A percentile compares a stretch with the other conserved stretches of the same genome.
Conservation (phyloP, 225 moss, liverwort and hornwort species). For the Marchantia polymorpha region DNA sequence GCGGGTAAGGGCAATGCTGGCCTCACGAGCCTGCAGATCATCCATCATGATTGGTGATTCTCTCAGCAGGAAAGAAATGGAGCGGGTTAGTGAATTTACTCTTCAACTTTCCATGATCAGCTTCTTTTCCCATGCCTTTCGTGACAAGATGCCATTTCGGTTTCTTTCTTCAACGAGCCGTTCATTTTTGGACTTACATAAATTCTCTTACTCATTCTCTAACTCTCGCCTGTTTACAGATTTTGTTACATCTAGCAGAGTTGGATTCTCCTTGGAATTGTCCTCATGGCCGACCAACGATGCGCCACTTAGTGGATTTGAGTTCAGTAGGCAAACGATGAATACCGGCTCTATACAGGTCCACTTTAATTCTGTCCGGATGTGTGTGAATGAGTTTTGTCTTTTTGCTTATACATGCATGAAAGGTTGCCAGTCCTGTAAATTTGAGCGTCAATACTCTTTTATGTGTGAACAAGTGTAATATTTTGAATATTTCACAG, state of each 20-base stretch:
- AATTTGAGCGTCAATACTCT: not conserved
- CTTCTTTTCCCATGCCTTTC: not conserved
- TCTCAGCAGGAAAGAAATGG: conserved; percentile 87
- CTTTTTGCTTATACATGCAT: not conserved
- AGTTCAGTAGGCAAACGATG: conserved; percentile 23
- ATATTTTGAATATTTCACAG: no score
- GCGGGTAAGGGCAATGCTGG: conserved; percentile 80
- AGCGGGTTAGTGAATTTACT: conserved; percentile 44
- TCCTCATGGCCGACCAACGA: conserved; percentile 95
- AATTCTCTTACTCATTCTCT: not conserved
- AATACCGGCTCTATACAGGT: not conserved
- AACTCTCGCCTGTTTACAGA: conserved; percentile 35
- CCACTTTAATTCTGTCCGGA: not conserved
- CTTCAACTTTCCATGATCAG: not conserved
- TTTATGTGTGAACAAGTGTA: no score
- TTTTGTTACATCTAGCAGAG: conserved; percentile 74
- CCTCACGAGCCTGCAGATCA: conserved; percentile 89
- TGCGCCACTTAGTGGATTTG: conserved; percentile 94
- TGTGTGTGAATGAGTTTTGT: not conserved
- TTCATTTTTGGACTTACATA: not conserved
- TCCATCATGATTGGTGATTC: conserved; percentile 98
- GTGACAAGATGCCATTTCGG: not conserved
- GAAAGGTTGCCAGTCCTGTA: not conserved
- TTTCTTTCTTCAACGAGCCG: not conserved
- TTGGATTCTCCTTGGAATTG: conserved; percentile 97